Conservation (phyloP, 2,329 filamentous ascomycete species). For the Hypomyces perniciosus region DNA sequence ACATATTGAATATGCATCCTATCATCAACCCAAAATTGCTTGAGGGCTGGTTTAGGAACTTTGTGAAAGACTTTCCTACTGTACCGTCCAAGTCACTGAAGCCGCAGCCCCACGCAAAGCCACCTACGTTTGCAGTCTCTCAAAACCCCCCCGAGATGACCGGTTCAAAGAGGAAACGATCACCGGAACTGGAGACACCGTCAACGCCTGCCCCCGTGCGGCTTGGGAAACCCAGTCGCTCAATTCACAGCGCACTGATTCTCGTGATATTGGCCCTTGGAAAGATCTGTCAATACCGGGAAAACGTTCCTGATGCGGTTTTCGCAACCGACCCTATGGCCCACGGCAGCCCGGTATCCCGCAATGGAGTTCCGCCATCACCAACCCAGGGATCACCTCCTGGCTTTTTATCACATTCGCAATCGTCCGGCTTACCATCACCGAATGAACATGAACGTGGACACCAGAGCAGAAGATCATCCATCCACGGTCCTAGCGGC, state of each 20-base stretch:
- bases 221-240: slow-evolving; percentile 51
- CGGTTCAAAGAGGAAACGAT: slow-evolving; percentile 52
- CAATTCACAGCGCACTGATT: slow-evolving; percentile 74
- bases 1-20: slow-evolving; percentile 61
- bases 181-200: slow-evolving; percentile 34
- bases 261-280: slow-evolving; percentile 80
- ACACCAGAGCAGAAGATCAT: slow-evolving; percentile 44
- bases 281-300: slow-evolving; percentile 62
- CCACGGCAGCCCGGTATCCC: slow-evolving; percentile 34
- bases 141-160: slow-evolving; percentile 22
- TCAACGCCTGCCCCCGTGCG: slow-evolving; percentile 29
- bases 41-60: slow-evolving; percentile 46
- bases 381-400: slow-evolving; percentile 53
- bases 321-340: slow-evolving; percentile 25
- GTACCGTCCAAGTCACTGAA: slow-evolving; percentile 23
- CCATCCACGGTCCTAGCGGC: slow-evolving; percentile 37
- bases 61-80: slow-evolving; percentile 43
- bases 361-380: slow-evolving; percentile 47
- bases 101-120: slow-evolving; percentile 20
- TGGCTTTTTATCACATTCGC: slow-evolving; percentile 37
- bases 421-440: slow-evolving; percentile 46
- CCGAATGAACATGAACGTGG: slow-evolving; percentile 45
- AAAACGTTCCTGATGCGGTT: slow-evolving; percentile 53
- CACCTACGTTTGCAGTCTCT: slow-evolving; percentile 28
- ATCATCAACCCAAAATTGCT: slow-evolving; percentile 51